Conservation (phyloP, 495 filamentous ascomycete genomes). For the Barbatosphaeria neglecta region DNA sequence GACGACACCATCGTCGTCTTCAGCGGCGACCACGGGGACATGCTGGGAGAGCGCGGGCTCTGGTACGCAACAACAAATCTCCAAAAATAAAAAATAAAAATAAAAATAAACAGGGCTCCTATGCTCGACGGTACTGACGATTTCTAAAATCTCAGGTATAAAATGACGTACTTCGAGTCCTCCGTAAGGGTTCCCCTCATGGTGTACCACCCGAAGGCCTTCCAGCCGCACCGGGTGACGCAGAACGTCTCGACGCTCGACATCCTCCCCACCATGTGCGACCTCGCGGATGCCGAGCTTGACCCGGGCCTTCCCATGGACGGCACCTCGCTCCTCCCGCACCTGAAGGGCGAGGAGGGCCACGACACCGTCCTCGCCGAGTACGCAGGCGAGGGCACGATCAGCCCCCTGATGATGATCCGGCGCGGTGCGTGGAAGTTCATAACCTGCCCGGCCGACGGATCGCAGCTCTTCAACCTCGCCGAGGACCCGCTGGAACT, state of each 20-base stretch:
- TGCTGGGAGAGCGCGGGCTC: constrained; percentile 78
- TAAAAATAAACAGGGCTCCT: background rate
- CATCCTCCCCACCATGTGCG: constrained; percentile 72
- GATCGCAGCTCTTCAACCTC: constrained; percentile 68
- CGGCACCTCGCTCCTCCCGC: constrained; percentile 59
- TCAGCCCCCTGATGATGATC: constrained; percentile 86
- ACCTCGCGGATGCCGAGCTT: constrained; percentile 57
- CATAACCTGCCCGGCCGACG: constrained; percentile 67
- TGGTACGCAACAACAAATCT: constrained; percentile 44
- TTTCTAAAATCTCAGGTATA: constrained; percentile 46
- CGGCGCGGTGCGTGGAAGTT: constrained; percentile 73
- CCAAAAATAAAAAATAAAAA: background rate
- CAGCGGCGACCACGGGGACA: constrained; percentile 82
- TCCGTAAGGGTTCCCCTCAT: constrained; percentile 75
- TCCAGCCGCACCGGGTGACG: constrained; percentile 53
- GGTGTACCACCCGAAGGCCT: constrained; percentile 56
- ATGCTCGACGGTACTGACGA: background rate
- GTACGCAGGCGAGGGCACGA: constrained; percentile 81
- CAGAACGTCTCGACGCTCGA: constrained; percentile 80
- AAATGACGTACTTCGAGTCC: constrained; percentile 84
- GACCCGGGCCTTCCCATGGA: constrained; percentile 60
- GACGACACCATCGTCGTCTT: constrained; percentile 81
- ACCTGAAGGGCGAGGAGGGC: constrained; percentile 49
- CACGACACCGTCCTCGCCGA: constrained; percentile 74
- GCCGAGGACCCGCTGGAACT: constrained; percentile 61